phyloP scores from a whole-genome alignment of 768 basidiomycete genomes.

The Russula vinacea region DNA sequence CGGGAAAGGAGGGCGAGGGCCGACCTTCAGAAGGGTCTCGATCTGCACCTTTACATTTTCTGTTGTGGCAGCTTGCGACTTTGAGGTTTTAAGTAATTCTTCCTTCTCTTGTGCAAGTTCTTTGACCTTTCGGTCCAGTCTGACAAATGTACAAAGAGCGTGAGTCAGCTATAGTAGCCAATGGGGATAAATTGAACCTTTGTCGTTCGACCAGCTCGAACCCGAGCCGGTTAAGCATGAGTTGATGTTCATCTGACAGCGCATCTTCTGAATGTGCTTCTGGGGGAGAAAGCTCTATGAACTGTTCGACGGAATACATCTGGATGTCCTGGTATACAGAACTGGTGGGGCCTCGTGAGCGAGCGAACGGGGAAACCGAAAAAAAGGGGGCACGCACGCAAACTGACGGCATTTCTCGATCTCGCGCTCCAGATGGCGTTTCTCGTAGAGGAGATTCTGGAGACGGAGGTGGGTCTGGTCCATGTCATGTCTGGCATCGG shows the following conservation, averaged over 20 bases:
- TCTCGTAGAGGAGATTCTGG: slow-evolving; percentile 87
- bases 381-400: slow-evolving; percentile 52
- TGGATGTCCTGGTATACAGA: slow-evolving; percentile 88
- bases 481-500: slow-evolving; percentile 80
- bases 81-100: slow-evolving; percentile 76
- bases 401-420: slow-evolving; percentile 92
- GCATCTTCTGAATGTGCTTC: slow-evolving; percentile 61
- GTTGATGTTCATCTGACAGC: slow-evolving; percentile 68
- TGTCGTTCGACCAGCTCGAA: slow-evolving; percentile 88
- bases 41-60: slow-evolving; percentile 79
- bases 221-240: slow-evolving; percentile 83
- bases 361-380: neutral
- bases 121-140: slow-evolving; percentile 67
- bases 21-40: slow-evolving; percentile 71
- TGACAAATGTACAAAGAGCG: slow-evolving; percentile 34
- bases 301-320: slow-evolving; percentile 67
- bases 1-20: slow-evolving; percentile 1
- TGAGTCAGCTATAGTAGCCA: slow-evolving; percentile 17
- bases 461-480: slow-evolving; percentile 83
- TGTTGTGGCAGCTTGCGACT: slow-evolving; percentile 63
- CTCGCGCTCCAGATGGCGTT: slow-evolving; percentile 84
- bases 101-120: slow-evolving; percentile 70
- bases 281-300: slow-evolving; percentile 62
- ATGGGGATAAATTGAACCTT: slow-evolving; percentile 50
- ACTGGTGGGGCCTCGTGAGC: slow-evolving; percentile 39